Base-by-base conservation (phyloP, 768 basidiomycete species). In the Zangia roseola region DNA sequence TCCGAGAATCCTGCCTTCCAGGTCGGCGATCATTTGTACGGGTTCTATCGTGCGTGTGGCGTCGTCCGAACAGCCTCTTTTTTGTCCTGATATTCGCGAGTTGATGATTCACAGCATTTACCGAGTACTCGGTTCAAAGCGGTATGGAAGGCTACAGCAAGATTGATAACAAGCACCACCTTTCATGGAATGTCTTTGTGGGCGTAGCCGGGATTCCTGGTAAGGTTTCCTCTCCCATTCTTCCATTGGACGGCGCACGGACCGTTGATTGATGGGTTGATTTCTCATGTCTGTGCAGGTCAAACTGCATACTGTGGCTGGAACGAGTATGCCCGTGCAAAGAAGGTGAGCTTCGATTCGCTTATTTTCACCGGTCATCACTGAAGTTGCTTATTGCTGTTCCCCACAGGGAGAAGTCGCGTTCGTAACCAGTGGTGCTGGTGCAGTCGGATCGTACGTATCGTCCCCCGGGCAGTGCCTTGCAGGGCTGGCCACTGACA, bases 371-470 rank as follows among this genome's bases (percentile, higher is more conserved):
- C 10, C 8, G 28, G 6, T 13, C 7, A 6, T 24, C n/a, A 40
- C 46, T 48, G 33, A 34, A 10, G 13, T 3, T 16, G 10, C n/a
- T 10, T 24, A 39, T 31, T 19, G 31, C 33, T 30, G 30, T 14
- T 28, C 10, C 28, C 12, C 30, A 3, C 43, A 75, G 71, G 80
- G 80, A 9, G 77, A 83, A 50, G 71, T 68, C 1, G 75, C 71
- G 16, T 83, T 80, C 52, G 71, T 83, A 13, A 69, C 68, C 2
- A 68, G 76, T 5, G 79, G 71, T 37, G 41, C 55, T 54, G 71
- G 71, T 7, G 69, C 82, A 14, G 84, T 89, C 24, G 86, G 86
- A 53, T 78, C 80, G 79, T 82, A 58, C 38, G 80, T 35, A 26
- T 69, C 1, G 6, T 23, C 17, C 39, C n/a, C 30, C 5, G 6